Percentiles rank a stretch among this genome's conserved stretches.
These are phyloP conservation scores for Rhododendron kiyosumense DNA, from an alignment of 148 eudicot genomes.

Conservation along the genomic window DNA sequence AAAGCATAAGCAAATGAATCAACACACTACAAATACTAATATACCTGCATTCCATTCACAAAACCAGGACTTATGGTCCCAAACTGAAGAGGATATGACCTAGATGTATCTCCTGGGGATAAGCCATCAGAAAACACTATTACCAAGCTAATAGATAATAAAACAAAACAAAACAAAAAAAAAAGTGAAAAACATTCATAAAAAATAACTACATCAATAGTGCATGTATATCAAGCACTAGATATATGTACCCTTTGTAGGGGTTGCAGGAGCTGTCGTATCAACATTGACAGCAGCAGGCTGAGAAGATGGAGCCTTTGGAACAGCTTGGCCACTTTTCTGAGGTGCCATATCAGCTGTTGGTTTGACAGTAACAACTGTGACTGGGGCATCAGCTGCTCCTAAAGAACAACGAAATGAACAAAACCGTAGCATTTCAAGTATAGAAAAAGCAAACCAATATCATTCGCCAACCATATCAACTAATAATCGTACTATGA, in stretches of 20 bases:
- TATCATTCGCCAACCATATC: background rate
- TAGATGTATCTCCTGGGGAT: slow-evolving; percentile 47
- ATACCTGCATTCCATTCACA: slow-evolving; percentile 76
- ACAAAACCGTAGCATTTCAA: background rate
- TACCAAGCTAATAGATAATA: background rate
- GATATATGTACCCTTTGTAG: slow-evolving; percentile 46
- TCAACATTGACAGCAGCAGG: slow-evolving; percentile 30
- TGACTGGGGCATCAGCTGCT: slow-evolving; percentile 25
- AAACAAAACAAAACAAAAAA: background rate
- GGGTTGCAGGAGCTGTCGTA: slow-evolving; percentile 35
- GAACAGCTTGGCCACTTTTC: slow-evolving; percentile 34
- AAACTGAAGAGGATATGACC: slow-evolving; percentile 64
- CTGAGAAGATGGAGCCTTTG: slow-evolving; percentile 44
- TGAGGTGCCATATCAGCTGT: slow-evolving; percentile 30
- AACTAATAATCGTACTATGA: background rate
- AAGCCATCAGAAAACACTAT: slow-evolving; percentile 7
- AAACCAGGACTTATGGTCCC: slow-evolving; percentile 73
- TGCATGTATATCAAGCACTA: background rate
- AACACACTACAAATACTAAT: background rate
- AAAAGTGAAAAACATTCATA: background rate
- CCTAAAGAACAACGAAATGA: slow-evolving; percentile 19
- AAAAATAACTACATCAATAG: background rate
- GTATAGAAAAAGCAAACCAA: background rate
- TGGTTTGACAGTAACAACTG: slow-evolving; percentile 24
- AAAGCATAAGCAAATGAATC: background rate